Percentiles rank a stretch among this genome's conserved stretches.
Evolutionary conservation across 2,329 filamentous ascomycete species (phyloP).

Genomic region (Penicillium frequentans): DNA sequence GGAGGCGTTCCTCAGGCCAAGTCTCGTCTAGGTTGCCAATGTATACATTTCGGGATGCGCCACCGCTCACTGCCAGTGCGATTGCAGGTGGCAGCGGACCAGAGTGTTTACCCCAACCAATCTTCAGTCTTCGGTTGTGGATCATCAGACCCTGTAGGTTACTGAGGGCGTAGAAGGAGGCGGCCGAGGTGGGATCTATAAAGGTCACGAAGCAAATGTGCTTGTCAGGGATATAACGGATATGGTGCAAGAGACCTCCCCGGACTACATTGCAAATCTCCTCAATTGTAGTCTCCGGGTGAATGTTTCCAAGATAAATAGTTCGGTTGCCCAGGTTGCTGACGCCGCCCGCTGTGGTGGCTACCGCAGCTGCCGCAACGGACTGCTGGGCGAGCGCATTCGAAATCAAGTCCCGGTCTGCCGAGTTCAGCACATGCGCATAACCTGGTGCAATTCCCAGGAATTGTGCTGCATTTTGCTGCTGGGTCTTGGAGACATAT

Average conservation of each 20-base stretch:
- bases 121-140: constrained; percentile 95
- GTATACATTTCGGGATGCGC: constrained; percentile 97
- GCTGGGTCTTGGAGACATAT: constrained; percentile 98
- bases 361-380: constrained; percentile 92
- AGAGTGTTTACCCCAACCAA: constrained; percentile 99
- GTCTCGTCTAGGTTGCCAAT: constrained; percentile 96
- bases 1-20: constrained; percentile 92
- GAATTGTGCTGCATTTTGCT: constrained; percentile 98
- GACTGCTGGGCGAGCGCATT: constrained; percentile 96
- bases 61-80: constrained; percentile 90
- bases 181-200: constrained; percentile 95
- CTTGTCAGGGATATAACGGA: constrained; percentile 99
- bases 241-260: constrained; percentile 92
- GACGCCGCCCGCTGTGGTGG: constrained; percentile 92
- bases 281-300: constrained; percentile 97
- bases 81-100: constrained; percentile 94
- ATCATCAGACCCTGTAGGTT: constrained; percentile 99
- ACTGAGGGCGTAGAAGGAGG: constrained; percentile 96
- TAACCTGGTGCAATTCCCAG: constrained; percentile 95
- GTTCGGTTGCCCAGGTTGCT: constrained; percentile 97
- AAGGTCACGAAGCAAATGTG: constrained; percentile 99
- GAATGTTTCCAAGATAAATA: constrained; percentile 97
- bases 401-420: constrained; percentile 94
- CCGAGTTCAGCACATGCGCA: constrained; percentile 92
- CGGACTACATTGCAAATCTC: constrained; percentile 99